Conservation (phyloP, 441 rosid genomes). For the Adansonia grandidieri region DNA sequence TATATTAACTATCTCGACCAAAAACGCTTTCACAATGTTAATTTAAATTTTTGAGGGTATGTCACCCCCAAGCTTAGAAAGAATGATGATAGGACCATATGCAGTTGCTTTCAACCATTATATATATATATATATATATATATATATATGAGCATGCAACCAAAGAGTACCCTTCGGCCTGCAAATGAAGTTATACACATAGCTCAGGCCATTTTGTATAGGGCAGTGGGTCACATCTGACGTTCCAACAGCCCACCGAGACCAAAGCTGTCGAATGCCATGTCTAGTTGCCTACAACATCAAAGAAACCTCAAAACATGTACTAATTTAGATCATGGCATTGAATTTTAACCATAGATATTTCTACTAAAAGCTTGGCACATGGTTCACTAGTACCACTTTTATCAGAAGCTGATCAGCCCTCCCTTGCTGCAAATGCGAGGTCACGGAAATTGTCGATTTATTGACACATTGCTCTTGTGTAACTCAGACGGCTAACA, state of each 20-base stretch:
- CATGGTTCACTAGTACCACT: slow-evolving; percentile 40
- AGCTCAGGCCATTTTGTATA: slow-evolving; percentile 53
- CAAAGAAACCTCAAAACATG: no score
- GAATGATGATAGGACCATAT: slow-evolving; percentile 28
- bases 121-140: no score
- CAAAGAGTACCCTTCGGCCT: slow-evolving; percentile 47
- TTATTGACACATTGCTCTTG: slow-evolving; percentile 50
- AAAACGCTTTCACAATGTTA: no score
- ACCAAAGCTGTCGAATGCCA: slow-evolving; percentile 50
- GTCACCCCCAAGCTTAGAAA: slow-evolving; percentile 48
- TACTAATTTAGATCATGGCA: background rate
- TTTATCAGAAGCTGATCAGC: slow-evolving; percentile 51
- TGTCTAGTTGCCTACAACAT: slow-evolving; percentile 39
- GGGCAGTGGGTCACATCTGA: no score
- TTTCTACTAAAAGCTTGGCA: slow-evolving; percentile 22
- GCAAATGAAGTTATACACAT: slow-evolving; percentile 51
- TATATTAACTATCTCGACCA: no score
- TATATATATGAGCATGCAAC: no score
- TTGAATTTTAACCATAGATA: background rate
- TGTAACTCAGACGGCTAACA: slow-evolving; percentile 55
- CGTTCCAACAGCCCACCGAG: slow-evolving; percentile 49
- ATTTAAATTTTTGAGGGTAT: slow-evolving; percentile 34
- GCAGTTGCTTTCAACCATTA: no score
- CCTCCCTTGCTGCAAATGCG: slow-evolving; percentile 45
- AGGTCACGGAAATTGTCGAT: slow-evolving; percentile 58